A percentile compares a stretch with the other conserved stretches of the same genome.
Conservation (phyloP, 2,329 filamentous ascomycete genomes). For the Taxawa tesnikishii region DNA sequence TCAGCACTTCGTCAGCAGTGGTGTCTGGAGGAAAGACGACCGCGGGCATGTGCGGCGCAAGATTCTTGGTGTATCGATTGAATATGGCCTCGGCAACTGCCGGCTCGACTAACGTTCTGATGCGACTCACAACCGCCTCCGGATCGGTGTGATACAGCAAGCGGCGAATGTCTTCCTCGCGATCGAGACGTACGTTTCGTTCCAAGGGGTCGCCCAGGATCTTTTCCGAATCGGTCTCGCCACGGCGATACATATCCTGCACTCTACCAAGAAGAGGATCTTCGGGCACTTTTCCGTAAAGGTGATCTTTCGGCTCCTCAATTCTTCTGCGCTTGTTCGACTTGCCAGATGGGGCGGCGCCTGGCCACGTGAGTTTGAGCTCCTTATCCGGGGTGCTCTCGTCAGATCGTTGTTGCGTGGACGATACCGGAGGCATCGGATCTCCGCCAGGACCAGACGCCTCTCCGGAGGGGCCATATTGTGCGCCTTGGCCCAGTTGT, state of each 20-base stretch:
- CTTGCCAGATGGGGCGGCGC: too few species aligned
- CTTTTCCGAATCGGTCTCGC: neutral
- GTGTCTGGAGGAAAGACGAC: constrained; percentile 45
- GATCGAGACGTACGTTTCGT: too few species aligned
- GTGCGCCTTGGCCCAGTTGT: too few species aligned
- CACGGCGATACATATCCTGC: neutral
- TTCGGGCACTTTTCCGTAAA: too few species aligned
- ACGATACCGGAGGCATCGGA: neutral
- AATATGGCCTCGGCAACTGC: constrained; percentile 45
- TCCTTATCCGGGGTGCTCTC: neutral
- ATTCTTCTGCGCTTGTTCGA: neutral
- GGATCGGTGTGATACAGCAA: constrained; percentile 13
- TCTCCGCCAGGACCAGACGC: neutral
- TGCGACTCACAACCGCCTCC: constrained; percentile 17
- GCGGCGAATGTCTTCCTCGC: neutral
- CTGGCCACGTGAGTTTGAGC: too few species aligned
- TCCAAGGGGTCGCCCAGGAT: neutral
- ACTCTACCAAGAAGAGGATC: too few species aligned
- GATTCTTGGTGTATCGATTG: constrained; percentile 40
- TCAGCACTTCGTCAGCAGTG: constrained; percentile 41
- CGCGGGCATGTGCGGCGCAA: constrained; percentile 44
- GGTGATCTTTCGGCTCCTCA: too few species aligned
- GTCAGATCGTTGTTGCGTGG: too few species aligned
- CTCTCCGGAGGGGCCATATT: neutral
- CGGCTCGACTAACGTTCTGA: constrained; percentile 37